Conservation (phyloP, 345 rosid genomes). For the Aquilaria sinensis region DNA sequence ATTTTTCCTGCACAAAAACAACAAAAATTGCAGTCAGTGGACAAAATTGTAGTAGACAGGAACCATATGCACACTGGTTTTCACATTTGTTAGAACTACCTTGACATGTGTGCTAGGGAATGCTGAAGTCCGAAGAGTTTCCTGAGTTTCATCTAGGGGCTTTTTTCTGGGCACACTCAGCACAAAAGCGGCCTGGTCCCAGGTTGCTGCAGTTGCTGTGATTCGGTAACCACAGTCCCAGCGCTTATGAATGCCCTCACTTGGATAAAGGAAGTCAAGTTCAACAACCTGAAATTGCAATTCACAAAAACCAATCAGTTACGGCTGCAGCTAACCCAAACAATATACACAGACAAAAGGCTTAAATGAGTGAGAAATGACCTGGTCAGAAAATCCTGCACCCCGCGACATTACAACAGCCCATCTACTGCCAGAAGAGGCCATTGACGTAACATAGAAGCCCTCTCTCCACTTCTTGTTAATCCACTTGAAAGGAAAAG, state of each 20-base stretch:
- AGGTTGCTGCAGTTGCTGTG: slow-evolving; percentile 93
- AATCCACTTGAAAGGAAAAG: slow-evolving; percentile 95
- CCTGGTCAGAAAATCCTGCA: slow-evolving; percentile 82
- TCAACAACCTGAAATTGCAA: slow-evolving; percentile 66
- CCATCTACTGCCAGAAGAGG: slow-evolving; percentile 93
- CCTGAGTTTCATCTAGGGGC: slow-evolving; percentile 85
- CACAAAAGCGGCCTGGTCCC: slow-evolving; percentile 90
- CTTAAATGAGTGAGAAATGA: slow-evolving; percentile 9
- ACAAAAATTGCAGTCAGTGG: background rate
- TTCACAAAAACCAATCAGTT: slow-evolving; percentile 1
- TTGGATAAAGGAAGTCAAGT: slow-evolving; percentile 95
- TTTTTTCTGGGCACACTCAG: slow-evolving; percentile 74
- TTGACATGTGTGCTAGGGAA: slow-evolving; percentile 92
- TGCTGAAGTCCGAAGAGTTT: slow-evolving; percentile 84
- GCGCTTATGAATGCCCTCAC: slow-evolving; percentile 89
- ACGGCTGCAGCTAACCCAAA: background rate
- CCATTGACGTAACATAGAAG: slow-evolving; percentile 87
- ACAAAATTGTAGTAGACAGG: background rate
- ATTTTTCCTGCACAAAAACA: slow-evolving; percentile 65
- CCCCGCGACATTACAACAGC: slow-evolving; percentile 96
- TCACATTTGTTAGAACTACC: slow-evolving; percentile 31
- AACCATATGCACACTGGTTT: background rate
- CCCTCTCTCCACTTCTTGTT: slow-evolving; percentile 98
- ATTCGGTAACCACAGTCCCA: slow-evolving; percentile 90
- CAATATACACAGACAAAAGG: background rate